Conservation (phyloP, 192 early-diverging fungal species). For the Thamnidium elegans region DNA sequence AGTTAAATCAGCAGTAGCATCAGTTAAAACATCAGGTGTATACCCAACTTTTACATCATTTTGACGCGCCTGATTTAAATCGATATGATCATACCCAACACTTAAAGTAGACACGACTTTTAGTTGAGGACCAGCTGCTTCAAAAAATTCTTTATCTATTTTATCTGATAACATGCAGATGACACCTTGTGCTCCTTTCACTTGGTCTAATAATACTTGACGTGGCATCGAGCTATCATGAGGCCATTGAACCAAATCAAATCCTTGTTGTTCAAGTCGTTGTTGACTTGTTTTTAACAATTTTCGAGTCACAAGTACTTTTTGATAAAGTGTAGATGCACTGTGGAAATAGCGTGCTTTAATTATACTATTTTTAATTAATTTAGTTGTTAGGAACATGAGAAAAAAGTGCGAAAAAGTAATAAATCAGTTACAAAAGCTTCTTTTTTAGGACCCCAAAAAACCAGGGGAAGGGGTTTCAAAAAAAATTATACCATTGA, state of each 20-base stretch:
- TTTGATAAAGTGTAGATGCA: background rate
- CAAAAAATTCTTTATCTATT: slow-evolving; percentile 65
- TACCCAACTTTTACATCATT: slow-evolving; percentile 64
- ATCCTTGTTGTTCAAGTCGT: slow-evolving; percentile 22
- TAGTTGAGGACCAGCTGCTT: slow-evolving; percentile 62
- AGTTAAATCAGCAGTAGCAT: slow-evolving; percentile 82
- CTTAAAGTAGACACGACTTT: slow-evolving; percentile 74
- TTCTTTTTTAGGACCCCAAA: too few species aligned
- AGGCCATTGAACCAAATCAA: slow-evolving; percentile 61
- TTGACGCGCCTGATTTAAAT: slow-evolving; percentile 46
- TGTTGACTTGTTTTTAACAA: slow-evolving; percentile 27
- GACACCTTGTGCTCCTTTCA: slow-evolving; percentile 23
- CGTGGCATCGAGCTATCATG: slow-evolving; percentile 51
- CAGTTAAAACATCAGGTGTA: slow-evolving; percentile 85
- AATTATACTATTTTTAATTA: background rate
- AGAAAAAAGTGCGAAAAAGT: background rate
- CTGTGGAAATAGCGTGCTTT: background rate
- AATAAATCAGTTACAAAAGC: too few species aligned
- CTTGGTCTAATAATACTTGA: slow-evolving; percentile 40
- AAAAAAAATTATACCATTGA: too few species aligned
- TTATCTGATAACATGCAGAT: slow-evolving; percentile 62
- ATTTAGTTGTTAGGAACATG: background rate
- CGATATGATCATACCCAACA: slow-evolving; percentile 84
- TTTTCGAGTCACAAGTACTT: slow-evolving; percentile 31
- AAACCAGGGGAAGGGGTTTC: too few species aligned